Conservation (phyloP, 768 basidiomycete species). For the Hydnomerulius pinastri region DNA sequence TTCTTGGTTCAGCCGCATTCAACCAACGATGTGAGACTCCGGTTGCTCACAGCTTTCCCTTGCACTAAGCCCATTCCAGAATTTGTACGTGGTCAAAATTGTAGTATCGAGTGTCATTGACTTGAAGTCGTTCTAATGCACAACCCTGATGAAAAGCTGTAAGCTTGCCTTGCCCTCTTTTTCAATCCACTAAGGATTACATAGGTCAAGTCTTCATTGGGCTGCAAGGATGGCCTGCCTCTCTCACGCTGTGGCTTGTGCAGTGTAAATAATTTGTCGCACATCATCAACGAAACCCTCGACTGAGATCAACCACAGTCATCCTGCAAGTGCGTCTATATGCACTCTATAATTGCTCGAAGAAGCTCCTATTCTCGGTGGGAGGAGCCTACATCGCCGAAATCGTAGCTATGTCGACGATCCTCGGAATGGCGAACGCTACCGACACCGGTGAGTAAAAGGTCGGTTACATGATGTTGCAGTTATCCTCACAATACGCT, state of each 20-base stretch:
- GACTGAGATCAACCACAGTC: conserved; percentile 13
- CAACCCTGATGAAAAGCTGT: neutral
- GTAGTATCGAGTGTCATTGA: neutral
- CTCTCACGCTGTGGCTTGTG: neutral
- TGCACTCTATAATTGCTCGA: conserved; percentile 33
- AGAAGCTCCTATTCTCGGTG: conserved; percentile 15
- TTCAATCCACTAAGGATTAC: neutral
- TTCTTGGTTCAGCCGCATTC: too few species aligned
- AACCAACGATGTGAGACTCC: too few species aligned
- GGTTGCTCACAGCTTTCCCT: too few species aligned
- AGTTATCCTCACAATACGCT: too few species aligned
- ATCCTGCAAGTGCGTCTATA: conserved; percentile 36
- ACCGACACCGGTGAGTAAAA: too few species aligned
- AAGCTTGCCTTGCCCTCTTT: neutral
- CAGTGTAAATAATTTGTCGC: too few species aligned
- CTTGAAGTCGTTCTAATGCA: neutral
- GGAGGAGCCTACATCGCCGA: conserved; percentile 7
- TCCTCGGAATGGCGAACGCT: neutral
- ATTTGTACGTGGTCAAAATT: conserved; percentile 1
- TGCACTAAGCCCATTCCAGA: too few species aligned
- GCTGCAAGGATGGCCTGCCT: conserved; percentile 3
- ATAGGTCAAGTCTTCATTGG: neutral
- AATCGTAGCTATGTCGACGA: conserved; percentile 5
- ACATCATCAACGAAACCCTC: neutral
- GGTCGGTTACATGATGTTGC: too few species aligned